Base-by-base conservation (phyloP, 2,329 filamentous ascomycete genomes). In the Hortaea werneckii region DNA sequence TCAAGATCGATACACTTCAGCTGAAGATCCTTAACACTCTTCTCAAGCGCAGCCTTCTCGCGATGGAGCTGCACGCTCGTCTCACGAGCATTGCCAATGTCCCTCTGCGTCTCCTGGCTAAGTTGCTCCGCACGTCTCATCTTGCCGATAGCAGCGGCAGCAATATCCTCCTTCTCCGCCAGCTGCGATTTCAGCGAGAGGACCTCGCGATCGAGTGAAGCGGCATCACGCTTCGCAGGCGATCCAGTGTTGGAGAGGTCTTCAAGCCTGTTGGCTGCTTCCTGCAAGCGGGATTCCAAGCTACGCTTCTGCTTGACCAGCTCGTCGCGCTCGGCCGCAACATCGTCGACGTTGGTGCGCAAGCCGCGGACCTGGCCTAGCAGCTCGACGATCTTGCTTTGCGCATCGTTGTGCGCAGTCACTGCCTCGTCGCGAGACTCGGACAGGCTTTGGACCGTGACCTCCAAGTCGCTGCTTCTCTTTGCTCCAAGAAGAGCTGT, bases 401-500 rank as follows among this genome's bases (percentile, higher is more conserved):
- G 92, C 2, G 89, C 89, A 55, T 96, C 90, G 59, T 92, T 95
- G 66, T 98, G 92, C 0, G 92, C 90, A 56, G 81, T 83, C 42
- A 88, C 84, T 7, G 92, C 90, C 65, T 98, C 92, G 54, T 98
- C 90, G 2, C 90, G 82, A n/a, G 88, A 94, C 41, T 86, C 82
- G 8, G 85, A 84, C 29, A 96, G 78, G 63, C 95, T 88, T 42
- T 90, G 82, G 45, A 98, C 74, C 5, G 88, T 94, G 49, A 88
- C 80, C 64, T 96, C 90, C 37, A 98, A 20, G 76, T 11, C 90
- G 83, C 11, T 87, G 78, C 73, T 96, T 96, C 69, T 98, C 90
- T 71, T 98, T 98, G 9, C 89, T 89, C 89, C 92, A 96, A 0
- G 90, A 95, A 11, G 88, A 94, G 66, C 87, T 94, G 69, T 96